Conservation (phyloP, 352 stramenopile species). For the Phytophthora sansomeana region DNA sequence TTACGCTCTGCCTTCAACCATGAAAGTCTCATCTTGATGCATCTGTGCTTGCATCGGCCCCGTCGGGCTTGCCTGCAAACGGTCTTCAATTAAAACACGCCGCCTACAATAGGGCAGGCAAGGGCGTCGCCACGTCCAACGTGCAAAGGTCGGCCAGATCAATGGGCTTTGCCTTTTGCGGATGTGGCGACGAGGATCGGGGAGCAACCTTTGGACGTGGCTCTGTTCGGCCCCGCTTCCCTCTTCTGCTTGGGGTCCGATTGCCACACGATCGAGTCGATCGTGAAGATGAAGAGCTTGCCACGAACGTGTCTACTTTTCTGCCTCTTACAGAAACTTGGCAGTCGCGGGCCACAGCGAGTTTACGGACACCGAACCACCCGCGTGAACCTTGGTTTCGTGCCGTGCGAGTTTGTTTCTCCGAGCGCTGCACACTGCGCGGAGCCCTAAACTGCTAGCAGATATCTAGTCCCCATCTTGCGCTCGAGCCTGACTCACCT, state of each 20-base stretch:
- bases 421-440: neutral
- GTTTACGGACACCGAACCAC: neutral
- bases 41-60: conserved; percentile 11
- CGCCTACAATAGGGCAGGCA: neutral
- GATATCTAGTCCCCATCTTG: conserved; percentile 31
- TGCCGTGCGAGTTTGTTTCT: neutral
- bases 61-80: conserved; percentile 21
- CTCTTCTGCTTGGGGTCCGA: conserved; percentile 16
- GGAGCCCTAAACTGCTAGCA: conserved; percentile 12
- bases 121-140: conserved; percentile 4
- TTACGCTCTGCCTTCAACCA: conserved; percentile 13
- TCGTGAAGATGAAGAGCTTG: conserved; percentile 18
- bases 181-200: neutral
- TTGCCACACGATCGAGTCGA: neutral
- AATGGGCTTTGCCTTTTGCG: conserved; percentile 1
- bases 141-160: neutral
- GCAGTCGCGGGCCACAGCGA: conserved; percentile 15
- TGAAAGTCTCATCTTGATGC: conserved; percentile 17
- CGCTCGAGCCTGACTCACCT: conserved; percentile 23
- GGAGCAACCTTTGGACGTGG: conserved; percentile 2
- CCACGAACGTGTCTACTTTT: conserved; percentile 25
- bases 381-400: too few species aligned
- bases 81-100: conserved; percentile 6
- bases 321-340: conserved; percentile 27
- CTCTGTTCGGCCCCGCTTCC: conserved; percentile 7